Base-by-base conservation (phyloP, 1,284 basidiomycete species). In the Gomphus sp. region DNA sequence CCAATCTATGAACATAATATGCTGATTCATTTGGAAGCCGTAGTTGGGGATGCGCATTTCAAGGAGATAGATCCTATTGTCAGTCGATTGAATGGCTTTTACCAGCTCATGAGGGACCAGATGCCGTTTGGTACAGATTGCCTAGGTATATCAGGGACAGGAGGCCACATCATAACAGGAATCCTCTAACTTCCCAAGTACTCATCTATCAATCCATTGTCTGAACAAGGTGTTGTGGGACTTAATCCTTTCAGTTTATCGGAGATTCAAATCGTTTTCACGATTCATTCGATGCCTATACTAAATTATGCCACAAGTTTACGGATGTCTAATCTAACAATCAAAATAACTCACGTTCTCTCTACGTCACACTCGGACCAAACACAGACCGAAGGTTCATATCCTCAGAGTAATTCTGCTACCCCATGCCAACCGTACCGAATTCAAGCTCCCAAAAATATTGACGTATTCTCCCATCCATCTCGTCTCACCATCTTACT, bases 51-150 rank as follows among this genome's bases (percentile, higher is more conserved):
- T 97, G 78, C 93, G 94, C n/a, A n/a, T n/a, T n/a, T n/a, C 4
- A 87, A 86, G 62, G 95, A 97, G 74, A 96, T 97, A 70, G 85
- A 89, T 57, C 93, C 90, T 0, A 93, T 97, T 53, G 89, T 93
- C 1, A 76, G 82, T 3, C 77, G 98, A 25, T 98, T 94, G 94
- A 79, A 85, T 52, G 84, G 80, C 60, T 93, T 94, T 66, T 84
- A 91, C 64, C 74, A 84, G 59, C 76, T 93, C 63, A 92, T 93
- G 86, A 79, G 78, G 22, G 77, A 75, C 45, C 78, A 77, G 60
- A 68, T 65, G 55, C 71, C 69, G 48, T 48, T 56, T 18, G 55
- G 59, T n/a, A 31, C 39, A 4, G 61, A 57, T 52, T 59, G 59
- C 22, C 54, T 49, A 18, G 67, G 66, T 18, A 55, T 68, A n/a